Evolutionary conservation across 139 green algal species (phyloP), one percentile per base, ranked within the genome.

Genomic region (Klebsormidium nitens): DNA sequence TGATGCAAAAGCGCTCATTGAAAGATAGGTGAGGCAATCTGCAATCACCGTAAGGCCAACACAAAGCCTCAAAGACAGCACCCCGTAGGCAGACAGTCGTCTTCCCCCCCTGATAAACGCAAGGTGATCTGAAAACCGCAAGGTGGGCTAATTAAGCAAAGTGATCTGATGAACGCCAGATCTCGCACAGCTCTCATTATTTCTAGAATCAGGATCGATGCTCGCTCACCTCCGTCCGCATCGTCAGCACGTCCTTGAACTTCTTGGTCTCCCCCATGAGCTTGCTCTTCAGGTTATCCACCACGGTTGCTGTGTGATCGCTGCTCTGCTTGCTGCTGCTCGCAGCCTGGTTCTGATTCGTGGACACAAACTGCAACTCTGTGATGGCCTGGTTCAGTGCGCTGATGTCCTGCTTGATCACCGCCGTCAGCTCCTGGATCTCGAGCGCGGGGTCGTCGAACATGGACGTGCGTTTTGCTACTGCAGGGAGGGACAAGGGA

Each of bases 401-500:
- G 68, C 91, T 85, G 59, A 87, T 86, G 75, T 87, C 82, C 65
- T 81, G 78, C 78, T 97, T 97, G 60, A 98, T 89, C 57, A 95
- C 76, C 19, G 72, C 80, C 3, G 87, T 95, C 26, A 98, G 79
- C 62, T 97, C 91, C 59, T 92, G 86, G 57, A 98, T 95, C 74
- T 98, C 91, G 36, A 77, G 59, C 23, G 90, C 85, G 0, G 91
- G 91, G 73, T 99, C 93, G 71, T 99, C 92, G 78, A 99, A 99
- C 82, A 93, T 95, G 26, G 86, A 92, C 5, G 90, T 97, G 31
- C 90, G 87, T 81, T 95, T 96, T 1, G 94, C 94, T 8, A 99
- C 85, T 76, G 72, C 50, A 56, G n/a, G n/a, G n/a, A n/a, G n/a
- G n/a, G n/a, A n/a, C n/a, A n/a, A n/a, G n/a, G n/a, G n/a, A n/a